Evolutionary conservation across 2,329 filamentous ascomycete species (phyloP).

Genomic region (Pleoardoris graminearum): DNA sequence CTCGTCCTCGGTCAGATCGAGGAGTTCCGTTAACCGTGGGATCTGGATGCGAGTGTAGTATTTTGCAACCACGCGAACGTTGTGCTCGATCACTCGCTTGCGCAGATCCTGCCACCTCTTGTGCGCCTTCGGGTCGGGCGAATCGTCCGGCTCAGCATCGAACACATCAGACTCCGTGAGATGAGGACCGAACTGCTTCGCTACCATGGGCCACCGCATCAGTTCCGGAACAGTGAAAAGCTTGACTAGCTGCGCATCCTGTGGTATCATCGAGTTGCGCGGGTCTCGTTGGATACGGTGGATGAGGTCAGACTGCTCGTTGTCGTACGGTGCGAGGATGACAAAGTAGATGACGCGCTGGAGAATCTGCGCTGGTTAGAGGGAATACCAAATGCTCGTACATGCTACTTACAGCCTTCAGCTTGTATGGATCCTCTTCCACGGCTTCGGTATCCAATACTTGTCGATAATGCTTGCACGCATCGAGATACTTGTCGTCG

Average conservation of each 20-base stretch:
- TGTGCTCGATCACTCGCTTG: slow-evolving; percentile 99
- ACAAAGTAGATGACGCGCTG: slow-evolving; percentile 97
- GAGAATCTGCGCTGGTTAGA: slow-evolving; percentile 64
- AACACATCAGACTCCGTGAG: slow-evolving; percentile 91
- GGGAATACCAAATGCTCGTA: not conserved
- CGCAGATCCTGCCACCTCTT: slow-evolving; percentile 91
- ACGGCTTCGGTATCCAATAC: slow-evolving; percentile 95
- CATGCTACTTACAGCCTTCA: slow-evolving; percentile 71
- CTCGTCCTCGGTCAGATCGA: slow-evolving; percentile 92
- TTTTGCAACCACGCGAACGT: slow-evolving; percentile 94
- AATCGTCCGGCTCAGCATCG: slow-evolving; percentile 65
- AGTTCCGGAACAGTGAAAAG: slow-evolving; percentile 94
- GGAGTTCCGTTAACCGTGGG: slow-evolving; percentile 82
- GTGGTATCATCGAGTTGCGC: slow-evolving; percentile 75
- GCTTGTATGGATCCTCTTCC: slow-evolving; percentile 82
- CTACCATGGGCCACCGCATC: slow-evolving; percentile 96
- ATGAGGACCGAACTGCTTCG: slow-evolving; percentile 85
- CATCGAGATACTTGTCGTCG: slow-evolving; percentile 95
- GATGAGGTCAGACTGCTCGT: slow-evolving; percentile 96
- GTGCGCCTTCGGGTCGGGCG: slow-evolving; percentile 76
- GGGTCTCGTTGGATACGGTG: slow-evolving; percentile 88
- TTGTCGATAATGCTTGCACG: slow-evolving; percentile 97
- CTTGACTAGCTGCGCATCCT: slow-evolving; percentile 85
- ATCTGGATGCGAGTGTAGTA: slow-evolving; percentile 99
- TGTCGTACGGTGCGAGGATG: slow-evolving; percentile 94